Percentiles rank a stretch among this genome's conserved stretches.
phyloP scores from a whole-genome alignment of 495 filamentous ascomycete species.

The Copromyces sp. region DNA sequence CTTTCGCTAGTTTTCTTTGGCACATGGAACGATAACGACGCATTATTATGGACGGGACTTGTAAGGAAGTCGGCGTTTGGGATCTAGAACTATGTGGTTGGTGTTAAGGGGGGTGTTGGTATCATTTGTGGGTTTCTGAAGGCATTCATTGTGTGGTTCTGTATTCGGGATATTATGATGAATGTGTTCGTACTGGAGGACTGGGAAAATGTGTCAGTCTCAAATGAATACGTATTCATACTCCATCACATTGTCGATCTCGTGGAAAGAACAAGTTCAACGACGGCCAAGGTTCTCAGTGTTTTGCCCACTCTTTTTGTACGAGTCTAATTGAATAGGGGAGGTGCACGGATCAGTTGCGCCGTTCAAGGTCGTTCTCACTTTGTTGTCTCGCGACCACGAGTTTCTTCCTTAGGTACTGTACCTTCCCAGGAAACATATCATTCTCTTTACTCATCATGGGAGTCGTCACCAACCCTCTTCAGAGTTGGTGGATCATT shows the following conservation, averaged over 20 bases:
- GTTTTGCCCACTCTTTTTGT: too few species aligned
- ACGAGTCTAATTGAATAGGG: neutral
- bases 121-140: neutral
- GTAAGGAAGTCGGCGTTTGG: neutral
- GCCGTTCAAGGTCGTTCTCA: too few species aligned
- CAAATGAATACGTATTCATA: neutral
- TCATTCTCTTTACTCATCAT: neutral
- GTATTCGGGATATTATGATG: neutral
- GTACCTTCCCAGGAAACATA: too few species aligned
- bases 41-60: neutral
- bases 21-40: neutral
- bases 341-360: neutral
- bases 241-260: neutral
- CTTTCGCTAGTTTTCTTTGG: too few species aligned
- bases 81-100: neutral
- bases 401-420: too few species aligned
- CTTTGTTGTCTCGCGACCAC: too few species aligned
- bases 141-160: neutral
- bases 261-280: neutral
- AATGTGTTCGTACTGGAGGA: neutral
- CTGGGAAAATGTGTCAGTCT: neutral
- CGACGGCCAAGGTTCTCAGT: too few species aligned
- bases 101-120: neutral
- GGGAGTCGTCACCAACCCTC: neutral
- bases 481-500: too few species aligned